Conservation (phyloP, 75 land plant genomes). For the Larix kaempferi region DNA sequence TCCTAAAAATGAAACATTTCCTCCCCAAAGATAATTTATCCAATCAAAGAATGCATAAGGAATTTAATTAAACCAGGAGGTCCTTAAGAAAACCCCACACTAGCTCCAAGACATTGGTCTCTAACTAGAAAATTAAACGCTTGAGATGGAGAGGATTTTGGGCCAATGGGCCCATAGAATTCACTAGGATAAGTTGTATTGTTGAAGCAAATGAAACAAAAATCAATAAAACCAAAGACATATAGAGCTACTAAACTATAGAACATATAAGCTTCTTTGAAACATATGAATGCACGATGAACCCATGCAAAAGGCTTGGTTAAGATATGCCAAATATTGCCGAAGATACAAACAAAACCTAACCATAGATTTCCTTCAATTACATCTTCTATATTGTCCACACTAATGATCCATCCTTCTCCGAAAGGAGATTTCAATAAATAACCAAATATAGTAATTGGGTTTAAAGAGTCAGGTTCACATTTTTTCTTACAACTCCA, state of each 20-base stretch:
- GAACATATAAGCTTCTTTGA: background rate
- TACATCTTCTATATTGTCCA: conserved; percentile 24
- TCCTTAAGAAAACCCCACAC: background rate
- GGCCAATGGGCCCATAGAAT: background rate
- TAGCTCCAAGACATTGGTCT: conserved; percentile 1
- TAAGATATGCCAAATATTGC: background rate
- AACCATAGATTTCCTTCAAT: conserved; percentile 10
- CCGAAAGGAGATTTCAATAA: conserved; percentile 22
- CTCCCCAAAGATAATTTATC: background rate
- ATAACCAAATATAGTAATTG: conserved; percentile 9
- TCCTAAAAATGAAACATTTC: conserved; percentile 9
- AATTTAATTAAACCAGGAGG: background rate
- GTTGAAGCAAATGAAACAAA: background rate
- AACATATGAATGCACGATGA: background rate
- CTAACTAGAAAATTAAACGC: background rate
- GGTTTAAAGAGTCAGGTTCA: conserved; percentile 5
- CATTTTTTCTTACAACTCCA: conserved; percentile 11
- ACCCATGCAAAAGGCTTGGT: conserved; percentile 10
- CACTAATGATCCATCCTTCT: conserved; percentile 29
- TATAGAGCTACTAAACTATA: background rate
- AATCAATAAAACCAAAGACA: background rate
- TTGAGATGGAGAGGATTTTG: background rate
- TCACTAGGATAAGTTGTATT: background rate
- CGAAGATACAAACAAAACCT: conserved; percentile 7
- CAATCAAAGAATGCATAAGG: background rate